A percentile compares a stretch with the other conserved stretches of the same genome.
These are phyloP conservation scores for Dryas octopetala DNA, from an alignment of 306 rosid species.

Conservation along the genomic window DNA sequence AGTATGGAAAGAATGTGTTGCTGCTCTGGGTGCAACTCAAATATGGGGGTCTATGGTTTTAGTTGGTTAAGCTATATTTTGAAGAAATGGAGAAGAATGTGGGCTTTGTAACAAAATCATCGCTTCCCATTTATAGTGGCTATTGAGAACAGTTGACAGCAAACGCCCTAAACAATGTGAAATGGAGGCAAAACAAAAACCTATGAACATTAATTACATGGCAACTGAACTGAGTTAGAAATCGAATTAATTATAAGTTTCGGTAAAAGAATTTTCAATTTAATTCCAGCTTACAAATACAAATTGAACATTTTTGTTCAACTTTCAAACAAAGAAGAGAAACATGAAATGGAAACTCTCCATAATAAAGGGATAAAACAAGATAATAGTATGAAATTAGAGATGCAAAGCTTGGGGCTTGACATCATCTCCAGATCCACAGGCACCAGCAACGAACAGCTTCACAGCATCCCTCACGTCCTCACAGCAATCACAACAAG, in stretches of 20 bases:
- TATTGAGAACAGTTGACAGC: too few relatives aligned
- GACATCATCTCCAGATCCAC: not conserved
- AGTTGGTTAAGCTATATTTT: too few relatives aligned
- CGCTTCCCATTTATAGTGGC: not conserved
- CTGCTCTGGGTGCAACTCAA: too few relatives aligned
- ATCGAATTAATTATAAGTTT: too few relatives aligned
- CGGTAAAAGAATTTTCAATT: too few relatives aligned
- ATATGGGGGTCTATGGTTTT: too few relatives aligned
- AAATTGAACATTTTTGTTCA: not conserved
- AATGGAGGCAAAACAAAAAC: not conserved
- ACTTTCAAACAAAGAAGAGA: not conserved
- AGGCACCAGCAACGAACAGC: conserved; percentile 12
- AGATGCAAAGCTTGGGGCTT: not conserved
- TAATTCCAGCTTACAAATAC: not conserved
- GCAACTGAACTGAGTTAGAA: not conserved
- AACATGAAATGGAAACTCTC: not conserved
- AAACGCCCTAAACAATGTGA: not conserved
- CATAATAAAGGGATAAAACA: too few relatives aligned
- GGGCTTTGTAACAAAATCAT: not conserved
- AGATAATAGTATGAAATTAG: not conserved
- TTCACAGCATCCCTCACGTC: conserved; percentile 83
- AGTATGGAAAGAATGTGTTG: too few relatives aligned
- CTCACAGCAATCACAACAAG: conserved; percentile 42
- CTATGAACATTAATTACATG: not conserved
- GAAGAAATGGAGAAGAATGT: not conserved